These are phyloP conservation scores for Eucalyptus pauciflora DNA, from an alignment of 345 rosid species.

Conservation along the genomic window DNA sequence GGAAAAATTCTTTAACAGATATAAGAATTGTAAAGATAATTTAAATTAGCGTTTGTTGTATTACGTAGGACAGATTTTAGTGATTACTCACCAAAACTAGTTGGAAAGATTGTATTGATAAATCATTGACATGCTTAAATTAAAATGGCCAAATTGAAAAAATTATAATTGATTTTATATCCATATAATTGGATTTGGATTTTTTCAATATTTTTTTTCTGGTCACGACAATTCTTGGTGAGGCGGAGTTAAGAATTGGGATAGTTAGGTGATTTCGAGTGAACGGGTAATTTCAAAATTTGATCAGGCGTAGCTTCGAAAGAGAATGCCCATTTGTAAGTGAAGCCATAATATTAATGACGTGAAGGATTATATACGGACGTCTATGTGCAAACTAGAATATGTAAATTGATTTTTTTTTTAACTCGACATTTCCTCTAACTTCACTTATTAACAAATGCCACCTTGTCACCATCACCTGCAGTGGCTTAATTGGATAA, in stretches of 20 bases:
- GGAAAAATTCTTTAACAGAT: background rate
- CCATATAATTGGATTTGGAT: accelerated
- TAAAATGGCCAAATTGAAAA: accelerated
- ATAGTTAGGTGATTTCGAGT: background rate
- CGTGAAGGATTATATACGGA: background rate
- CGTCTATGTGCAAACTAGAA: background rate
- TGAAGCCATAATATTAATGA: background rate
- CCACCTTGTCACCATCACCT: background rate
- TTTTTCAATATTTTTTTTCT: background rate
- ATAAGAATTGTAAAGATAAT: background rate
- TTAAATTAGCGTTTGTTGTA: accelerated
- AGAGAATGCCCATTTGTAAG: background rate
- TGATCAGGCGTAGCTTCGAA: background rate
- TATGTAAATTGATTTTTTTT: background rate
- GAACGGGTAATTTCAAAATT: background rate
- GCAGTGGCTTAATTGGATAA: no score
- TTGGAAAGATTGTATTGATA: accelerated
- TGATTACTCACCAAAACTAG: accelerated
- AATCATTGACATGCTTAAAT: background rate
- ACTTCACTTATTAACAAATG: background rate
- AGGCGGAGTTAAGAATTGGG: background rate
- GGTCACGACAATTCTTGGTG: background rate
- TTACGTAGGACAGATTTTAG: accelerated
- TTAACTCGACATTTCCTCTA: background rate
- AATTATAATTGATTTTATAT: accelerated